A percentile compares a stretch with the other conserved stretches of the same genome.
These are phyloP conservation scores for Immersiella caudata DNA, from an alignment of 495 filamentous ascomycete genomes.

Conservation along the genomic window DNA sequence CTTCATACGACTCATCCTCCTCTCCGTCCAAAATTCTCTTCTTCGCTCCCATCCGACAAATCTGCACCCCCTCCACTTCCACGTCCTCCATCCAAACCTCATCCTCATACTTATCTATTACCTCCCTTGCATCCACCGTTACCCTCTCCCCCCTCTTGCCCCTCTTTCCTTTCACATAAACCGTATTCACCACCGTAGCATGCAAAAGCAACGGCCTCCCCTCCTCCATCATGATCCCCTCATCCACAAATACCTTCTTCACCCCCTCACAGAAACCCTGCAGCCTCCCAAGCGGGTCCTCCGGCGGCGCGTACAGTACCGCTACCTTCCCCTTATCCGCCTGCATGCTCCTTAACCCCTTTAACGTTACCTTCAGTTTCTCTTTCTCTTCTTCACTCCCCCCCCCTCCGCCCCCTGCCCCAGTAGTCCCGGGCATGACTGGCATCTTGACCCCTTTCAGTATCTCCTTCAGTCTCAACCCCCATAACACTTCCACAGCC, in stretches of 20 bases:
- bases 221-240: slow-evolving; percentile 64
- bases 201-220: slow-evolving; percentile 73
- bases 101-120: slow-evolving; percentile 56
- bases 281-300: slow-evolving; percentile 59
- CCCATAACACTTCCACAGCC: slow-evolving; percentile 59
- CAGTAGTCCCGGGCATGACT: not conserved
- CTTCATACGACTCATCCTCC: slow-evolving; percentile 53
- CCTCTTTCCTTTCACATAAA: slow-evolving; percentile 63
- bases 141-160: slow-evolving; percentile 39
- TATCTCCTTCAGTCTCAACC: slow-evolving; percentile 56
- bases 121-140: slow-evolving; percentile 55
- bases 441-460: slow-evolving; percentile 35
- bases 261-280: slow-evolving; percentile 66
- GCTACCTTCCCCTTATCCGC: slow-evolving; percentile 32
- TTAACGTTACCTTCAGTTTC: slow-evolving; percentile 45
- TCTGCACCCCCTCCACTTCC: slow-evolving; percentile 62
- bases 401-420: slow-evolving; percentile 2
- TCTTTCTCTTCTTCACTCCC: slow-evolving; percentile 8
- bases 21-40: slow-evolving; percentile 50
- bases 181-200: slow-evolving; percentile 85
- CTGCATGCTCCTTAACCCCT: slow-evolving; percentile 55
- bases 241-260: slow-evolving; percentile 60
- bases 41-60: slow-evolving; percentile 81
- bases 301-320: slow-evolving; percentile 52
- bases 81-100: slow-evolving; percentile 65